A percentile compares a stretch with the other conserved stretches of the same genome.
Evolutionary conservation across 805 yeast species (phyloP).

Genomic region (Candida corydali): DNA sequence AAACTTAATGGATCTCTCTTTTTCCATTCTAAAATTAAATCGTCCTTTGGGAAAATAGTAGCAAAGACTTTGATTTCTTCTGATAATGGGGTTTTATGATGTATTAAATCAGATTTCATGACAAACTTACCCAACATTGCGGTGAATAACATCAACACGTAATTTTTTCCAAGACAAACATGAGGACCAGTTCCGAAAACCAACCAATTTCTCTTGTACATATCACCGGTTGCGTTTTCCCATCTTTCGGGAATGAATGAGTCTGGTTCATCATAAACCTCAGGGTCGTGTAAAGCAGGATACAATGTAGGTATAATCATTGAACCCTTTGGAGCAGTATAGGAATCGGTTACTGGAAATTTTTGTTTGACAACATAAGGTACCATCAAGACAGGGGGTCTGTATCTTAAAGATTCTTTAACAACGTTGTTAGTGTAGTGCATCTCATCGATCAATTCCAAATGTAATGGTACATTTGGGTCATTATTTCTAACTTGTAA

Average conservation of each 20-base stretch:
- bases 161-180: conserved; percentile 90
- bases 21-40: conserved; percentile 73
- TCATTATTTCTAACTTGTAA: conserved; percentile 75
- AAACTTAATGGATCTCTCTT: conserved; percentile 50
- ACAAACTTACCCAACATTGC: conserved; percentile 90
- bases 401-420: conserved; percentile 84
- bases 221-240: conserved; percentile 76
- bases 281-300: conserved; percentile 97
- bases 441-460: conserved; percentile 83
- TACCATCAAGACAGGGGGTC: conserved; percentile 98
- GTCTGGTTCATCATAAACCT: conserved; percentile 92
- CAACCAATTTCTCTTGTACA: conserved; percentile 86
- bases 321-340: conserved; percentile 94
- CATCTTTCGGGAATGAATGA: conserved; percentile 95
- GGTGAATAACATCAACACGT: conserved; percentile 86
- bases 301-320: conserved; percentile 95
- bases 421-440: conserved; percentile 85
- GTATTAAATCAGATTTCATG: conserved; percentile 74
- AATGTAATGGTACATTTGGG: conserved; percentile 53
- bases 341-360: conserved; percentile 77
- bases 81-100: conserved; percentile 75
- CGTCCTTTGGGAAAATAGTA: conserved; percentile 96
- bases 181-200: conserved; percentile 98
- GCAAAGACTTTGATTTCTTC: conserved; percentile 96
- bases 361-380: conserved; percentile 89